Conservation (phyloP, 768 basidiomycete species). For the Suillus variegatus region DNA sequence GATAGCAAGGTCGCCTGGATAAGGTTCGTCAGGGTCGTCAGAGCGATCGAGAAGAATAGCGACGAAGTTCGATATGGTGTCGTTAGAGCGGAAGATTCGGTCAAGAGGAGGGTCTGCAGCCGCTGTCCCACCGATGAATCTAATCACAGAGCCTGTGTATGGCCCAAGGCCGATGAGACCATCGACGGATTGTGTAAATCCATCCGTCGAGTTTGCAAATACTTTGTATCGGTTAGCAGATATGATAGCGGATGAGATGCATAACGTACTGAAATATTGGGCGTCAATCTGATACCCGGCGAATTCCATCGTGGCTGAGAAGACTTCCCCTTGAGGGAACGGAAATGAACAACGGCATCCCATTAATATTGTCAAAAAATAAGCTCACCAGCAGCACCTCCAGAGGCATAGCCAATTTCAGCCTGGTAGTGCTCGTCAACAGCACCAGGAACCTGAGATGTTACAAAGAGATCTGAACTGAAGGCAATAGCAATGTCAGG, state of each 20-base stretch:
- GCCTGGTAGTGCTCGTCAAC: slow-evolving; percentile 39
- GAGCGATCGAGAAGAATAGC: slow-evolving; percentile 65
- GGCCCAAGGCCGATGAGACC: slow-evolving; percentile 64
- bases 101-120: slow-evolving; percentile 59
- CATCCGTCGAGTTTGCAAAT: slow-evolving; percentile 14
- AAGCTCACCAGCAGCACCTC: slow-evolving; percentile 47
- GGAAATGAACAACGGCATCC: neutral
- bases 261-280: slow-evolving; percentile 28
- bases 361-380: neutral
- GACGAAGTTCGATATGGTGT: slow-evolving; percentile 58
- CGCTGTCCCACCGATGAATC: slow-evolving; percentile 31
- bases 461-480: slow-evolving; percentile 70
- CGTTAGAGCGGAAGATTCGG: slow-evolving; percentile 63
- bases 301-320: slow-evolving; percentile 31
- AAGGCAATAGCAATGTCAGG: slow-evolving; percentile 31
- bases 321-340: slow-evolving; percentile 26
- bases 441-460: slow-evolving; percentile 42
- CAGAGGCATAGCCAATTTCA: slow-evolving; percentile 55
- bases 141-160: slow-evolving; percentile 53
- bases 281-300: slow-evolving; percentile 49
- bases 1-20: slow-evolving; percentile 63
- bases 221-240: slow-evolving; percentile 20
- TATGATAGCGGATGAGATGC: neutral
- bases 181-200: slow-evolving; percentile 15
- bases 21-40: slow-evolving; percentile 50